Base-by-base conservation (phyloP, 1,284 basidiomycete genomes). In the Lignosus rhinocerotis region DNA sequence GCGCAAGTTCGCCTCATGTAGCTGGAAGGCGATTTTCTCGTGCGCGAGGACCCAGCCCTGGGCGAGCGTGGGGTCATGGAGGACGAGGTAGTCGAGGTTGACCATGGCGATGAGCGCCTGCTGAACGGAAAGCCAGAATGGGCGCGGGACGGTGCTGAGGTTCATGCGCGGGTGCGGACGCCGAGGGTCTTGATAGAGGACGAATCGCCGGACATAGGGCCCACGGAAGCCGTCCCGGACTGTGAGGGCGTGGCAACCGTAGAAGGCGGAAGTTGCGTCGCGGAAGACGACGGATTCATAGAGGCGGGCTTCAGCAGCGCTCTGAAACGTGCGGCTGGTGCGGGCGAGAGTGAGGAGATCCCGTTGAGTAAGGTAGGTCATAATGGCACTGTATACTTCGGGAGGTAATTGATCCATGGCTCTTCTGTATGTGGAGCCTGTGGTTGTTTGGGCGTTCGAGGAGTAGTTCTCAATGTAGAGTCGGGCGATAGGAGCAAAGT, bases 21-120 rank as follows among this genome's bases (percentile, higher is more conserved):
- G 62, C 51, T 69, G 67, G 60, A 75, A 73, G 16, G 44, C 62
- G 55, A 68, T 41, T 3, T 59, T 45, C 6, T 60, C 42, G 41
- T 68, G 61, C 41, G 66, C 60, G 38, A 74, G 65, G 11, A 74
- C 53, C 70, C 71, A 73, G 0, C 69, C 64, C 36, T 68, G 66
- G 12, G 53, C 31, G 21, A 45, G 45, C 12, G 60, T 49, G 7
- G 70, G 68, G 52, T 73, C 70, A 21, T 62, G 50, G 33, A 74
- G 25, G 51, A 60, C 38, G 21, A 73, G 56, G 17, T 45, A 49
- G 31, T 73, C 69, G 39, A 75, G 67, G 46, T 68, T 65, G 33
- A 60, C 49, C 51, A 67, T 66, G 30, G 56, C 55, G 16, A 51
- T 48, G 31, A 75, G 65, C 39, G 68, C 69, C 19, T 43, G 55